Conservation (phyloP, 345 rosid genomes). For the Eucalyptus grandis region DNA sequence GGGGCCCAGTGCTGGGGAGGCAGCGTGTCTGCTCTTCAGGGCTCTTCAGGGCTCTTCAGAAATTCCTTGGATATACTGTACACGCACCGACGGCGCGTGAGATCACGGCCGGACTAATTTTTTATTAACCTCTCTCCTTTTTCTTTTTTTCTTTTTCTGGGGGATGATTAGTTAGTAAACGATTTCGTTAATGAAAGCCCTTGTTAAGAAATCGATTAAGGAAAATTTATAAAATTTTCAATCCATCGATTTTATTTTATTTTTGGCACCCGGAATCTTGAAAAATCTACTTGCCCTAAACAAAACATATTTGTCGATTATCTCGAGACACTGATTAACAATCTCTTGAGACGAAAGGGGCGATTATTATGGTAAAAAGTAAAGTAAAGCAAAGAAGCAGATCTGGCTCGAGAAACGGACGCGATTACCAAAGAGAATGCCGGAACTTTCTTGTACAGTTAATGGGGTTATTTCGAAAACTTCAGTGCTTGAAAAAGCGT, state of each 20-base stretch:
- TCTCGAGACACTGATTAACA: neutral
- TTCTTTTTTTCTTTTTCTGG: fast-evolving
- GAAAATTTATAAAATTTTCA: neutral
- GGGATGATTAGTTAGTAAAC: neutral
- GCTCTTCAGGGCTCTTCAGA: neutral
- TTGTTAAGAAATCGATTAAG: neutral
- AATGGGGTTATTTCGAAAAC: neutral
- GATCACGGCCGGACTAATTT: neutral
- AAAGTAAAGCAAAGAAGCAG: neutral
- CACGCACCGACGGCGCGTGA: neutral
- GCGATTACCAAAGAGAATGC: conserved; percentile 29
- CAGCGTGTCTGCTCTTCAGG: neutral
- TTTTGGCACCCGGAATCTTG: neutral
- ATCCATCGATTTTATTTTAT: neutral
- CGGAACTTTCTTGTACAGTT: conserved; percentile 20
- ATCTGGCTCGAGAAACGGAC: neutral
- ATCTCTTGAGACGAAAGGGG: too few relatives aligned
- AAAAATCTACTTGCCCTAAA: neutral
- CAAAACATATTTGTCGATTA: neutral
- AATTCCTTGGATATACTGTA: neutral
- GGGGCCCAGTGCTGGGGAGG: neutral
- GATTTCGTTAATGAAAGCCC: neutral
- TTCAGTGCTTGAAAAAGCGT: neutral
- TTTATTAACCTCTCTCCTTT: neutral
- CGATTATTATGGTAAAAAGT: neutral